Base-by-base conservation (phyloP, 2,329 filamentous ascomycete genomes). In the Pyrenophora graminea region DNA sequence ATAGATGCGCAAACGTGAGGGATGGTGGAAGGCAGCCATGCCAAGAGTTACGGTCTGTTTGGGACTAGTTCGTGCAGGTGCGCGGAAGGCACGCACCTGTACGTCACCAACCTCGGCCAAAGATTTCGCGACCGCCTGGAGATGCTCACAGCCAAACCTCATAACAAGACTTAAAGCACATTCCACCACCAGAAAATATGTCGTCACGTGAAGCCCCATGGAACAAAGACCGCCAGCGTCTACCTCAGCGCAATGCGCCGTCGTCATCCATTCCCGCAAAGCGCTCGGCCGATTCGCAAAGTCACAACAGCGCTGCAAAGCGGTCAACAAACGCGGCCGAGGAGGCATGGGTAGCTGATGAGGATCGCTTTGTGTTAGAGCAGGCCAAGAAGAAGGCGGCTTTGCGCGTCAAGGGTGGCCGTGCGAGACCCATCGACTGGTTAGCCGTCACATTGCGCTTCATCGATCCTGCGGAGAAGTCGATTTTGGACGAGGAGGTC, bases 381-480 rank as follows among this genome's bases (percentile, higher is more conserved):
- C 94, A 99, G 76, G 89, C 93, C 39, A 99, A 97, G 81, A 97
- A 95, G 79, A 97, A 97, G 79, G 93, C 94, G 36, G 90, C 92
- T 59, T 95, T 99, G 62, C 88, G 94, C 34, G 91, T 97, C 39
- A 90, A 91, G 63, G 92, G 95, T 73, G 89, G 89, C 9, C 85
- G 95, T 61, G 92, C 93, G 48, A 92, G 91, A 69, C 89, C 93
- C 8, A 93, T 97, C 66, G 94, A 99, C 76, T 92, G 90, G 80
- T 83, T 99, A 39, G 91, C 92, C 1, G 94, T 97, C 67, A 95
- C 90, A 54, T 78, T 99, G 57, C 87, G 91, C 60, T 90, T 93
- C 57, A 87, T 97, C 59, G 94, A 99, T 70, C 82, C 86, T 25
- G 90, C 92, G 41, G 52, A 58, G 52, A 86, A 88, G 64, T 87